A percentile compares a stretch with the other conserved stretches of the same genome.
Conservation (phyloP, 2,329 filamentous ascomycete species). For the Dothistroma septosporum region DNA sequence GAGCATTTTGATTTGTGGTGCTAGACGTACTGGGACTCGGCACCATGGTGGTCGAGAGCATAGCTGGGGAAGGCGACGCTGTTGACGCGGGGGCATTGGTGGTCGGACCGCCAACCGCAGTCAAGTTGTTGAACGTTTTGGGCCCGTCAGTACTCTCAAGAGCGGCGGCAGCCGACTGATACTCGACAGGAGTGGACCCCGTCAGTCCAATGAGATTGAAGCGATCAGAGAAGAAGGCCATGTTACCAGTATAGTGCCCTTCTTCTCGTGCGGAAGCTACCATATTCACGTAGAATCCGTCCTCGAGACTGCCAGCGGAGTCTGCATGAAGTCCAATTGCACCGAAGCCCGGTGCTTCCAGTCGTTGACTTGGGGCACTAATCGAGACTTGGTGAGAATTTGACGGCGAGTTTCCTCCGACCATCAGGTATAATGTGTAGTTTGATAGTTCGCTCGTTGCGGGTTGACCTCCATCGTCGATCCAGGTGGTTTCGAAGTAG, state of each 20-base stretch:
- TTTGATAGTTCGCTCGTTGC: neutral
- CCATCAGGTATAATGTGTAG: neutral
- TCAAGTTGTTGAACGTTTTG: neutral
- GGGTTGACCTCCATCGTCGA: neutral
- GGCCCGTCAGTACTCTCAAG: neutral
- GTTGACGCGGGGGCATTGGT: neutral
- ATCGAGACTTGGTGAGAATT: neutral
- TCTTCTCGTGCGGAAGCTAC: neutral
- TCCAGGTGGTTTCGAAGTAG: neutral
- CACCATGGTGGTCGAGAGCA: neutral
- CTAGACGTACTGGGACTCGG: no score
- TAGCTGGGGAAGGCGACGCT: neutral
- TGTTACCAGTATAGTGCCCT: neutral
- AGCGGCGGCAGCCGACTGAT: neutral
- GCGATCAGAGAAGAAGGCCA: neutral
- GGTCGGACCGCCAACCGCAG: neutral
- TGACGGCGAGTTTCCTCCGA: neutral
- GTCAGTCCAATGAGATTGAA: neutral
- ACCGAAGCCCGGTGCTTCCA: neutral
- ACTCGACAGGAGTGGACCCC: neutral
- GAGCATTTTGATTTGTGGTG: no score
- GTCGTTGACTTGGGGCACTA: neutral
- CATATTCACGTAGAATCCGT: neutral
- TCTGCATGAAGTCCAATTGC: neutral
- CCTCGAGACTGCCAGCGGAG: neutral